These are phyloP conservation scores for Pluteus cervinus DNA, from an alignment of 768 basidiomycete genomes.

Conservation along the genomic window DNA sequence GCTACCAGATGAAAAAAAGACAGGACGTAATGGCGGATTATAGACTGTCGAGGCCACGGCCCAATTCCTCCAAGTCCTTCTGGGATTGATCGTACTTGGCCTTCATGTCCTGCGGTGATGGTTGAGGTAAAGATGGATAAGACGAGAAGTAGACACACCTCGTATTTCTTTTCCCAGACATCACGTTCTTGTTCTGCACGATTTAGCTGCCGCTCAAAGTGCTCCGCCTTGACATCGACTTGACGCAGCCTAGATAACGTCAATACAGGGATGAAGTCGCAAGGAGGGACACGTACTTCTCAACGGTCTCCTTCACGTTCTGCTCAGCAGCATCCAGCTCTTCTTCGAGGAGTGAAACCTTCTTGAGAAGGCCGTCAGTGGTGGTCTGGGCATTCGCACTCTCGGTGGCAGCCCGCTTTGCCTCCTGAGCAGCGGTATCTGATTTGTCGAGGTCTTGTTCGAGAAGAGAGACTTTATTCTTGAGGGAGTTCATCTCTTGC, in stretches of 20 bases:
- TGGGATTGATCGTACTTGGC: slow-evolving; percentile 71
- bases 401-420: slow-evolving; percentile 61
- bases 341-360: slow-evolving; percentile 89
- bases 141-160: slow-evolving; percentile 44
- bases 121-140: slow-evolving; percentile 2
- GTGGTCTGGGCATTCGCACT: slow-evolving; percentile 64
- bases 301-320: slow-evolving; percentile 92
- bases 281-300: slow-evolving; percentile 63
- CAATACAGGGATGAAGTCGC: slow-evolving; percentile 12
- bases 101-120: slow-evolving; percentile 52
- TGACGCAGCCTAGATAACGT: slow-evolving; percentile 69
- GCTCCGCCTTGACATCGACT: slow-evolving; percentile 98
- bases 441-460: slow-evolving; percentile 67
- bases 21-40: slow-evolving; percentile 34
- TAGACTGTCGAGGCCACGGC: slow-evolving; percentile 73
- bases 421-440: slow-evolving; percentile 58
- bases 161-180: slow-evolving; percentile 89
- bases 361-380: slow-evolving; percentile 70
- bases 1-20: too few relatives aligned
- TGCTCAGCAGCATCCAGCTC: slow-evolving; percentile 95
- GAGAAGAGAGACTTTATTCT: slow-evolving; percentile 58
- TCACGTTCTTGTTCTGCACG: slow-evolving; percentile 90
- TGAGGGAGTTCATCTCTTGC: slow-evolving; percentile 78
- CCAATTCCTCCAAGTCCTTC: slow-evolving; percentile 79
- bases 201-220: slow-evolving; percentile 89